Percentiles rank a stretch among this genome's conserved stretches.
Evolutionary conservation across 2,329 filamentous ascomycete genomes (phyloP).

Genomic region (Fusarium irregulare): DNA sequence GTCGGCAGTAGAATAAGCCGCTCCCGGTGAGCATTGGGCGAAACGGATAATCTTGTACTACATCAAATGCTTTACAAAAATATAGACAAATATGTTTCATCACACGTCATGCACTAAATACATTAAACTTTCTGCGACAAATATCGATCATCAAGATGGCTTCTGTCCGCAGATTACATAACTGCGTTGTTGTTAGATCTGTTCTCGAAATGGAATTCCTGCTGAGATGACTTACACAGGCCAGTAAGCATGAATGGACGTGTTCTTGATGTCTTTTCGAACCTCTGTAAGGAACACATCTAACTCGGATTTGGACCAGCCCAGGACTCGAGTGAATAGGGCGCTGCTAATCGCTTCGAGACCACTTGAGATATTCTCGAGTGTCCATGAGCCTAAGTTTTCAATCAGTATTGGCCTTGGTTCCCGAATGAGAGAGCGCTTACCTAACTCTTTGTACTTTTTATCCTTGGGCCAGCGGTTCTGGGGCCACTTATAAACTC

Average conservation of each 20-base stretch:
- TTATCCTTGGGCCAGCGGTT: slow-evolving; percentile 62
- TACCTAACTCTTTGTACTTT: slow-evolving; percentile 61
- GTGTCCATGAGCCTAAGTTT: slow-evolving; percentile 20
- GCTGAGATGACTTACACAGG: slow-evolving; percentile 31
- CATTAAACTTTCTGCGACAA: not conserved
- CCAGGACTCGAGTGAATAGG: slow-evolving; percentile 42
- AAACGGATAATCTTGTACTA: not conserved
- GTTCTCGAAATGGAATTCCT: too few relatives aligned
- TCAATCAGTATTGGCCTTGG: accelerated
- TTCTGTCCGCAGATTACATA: slow-evolving; percentile 18
- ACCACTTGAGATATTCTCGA: slow-evolving; percentile 33
- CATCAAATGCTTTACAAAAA: not conserved
- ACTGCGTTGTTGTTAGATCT: not conserved
- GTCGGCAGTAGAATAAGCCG: not conserved
- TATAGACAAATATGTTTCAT: not conserved
- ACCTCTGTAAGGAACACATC: slow-evolving; percentile 41
- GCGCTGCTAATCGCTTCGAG: slow-evolving; percentile 45
- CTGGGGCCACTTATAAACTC: slow-evolving; percentile 58
- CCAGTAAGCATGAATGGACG: slow-evolving; percentile 46
- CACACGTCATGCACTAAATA: not conserved
- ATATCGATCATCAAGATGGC: not conserved
- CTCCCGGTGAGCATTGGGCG: not conserved
- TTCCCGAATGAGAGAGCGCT: not conserved
- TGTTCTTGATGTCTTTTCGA: slow-evolving; percentile 43
- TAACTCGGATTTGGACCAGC: slow-evolving; percentile 44